phyloP scores from a whole-genome alignment of 2,329 filamentous ascomycete species.

The Fusarium stilboides region DNA sequence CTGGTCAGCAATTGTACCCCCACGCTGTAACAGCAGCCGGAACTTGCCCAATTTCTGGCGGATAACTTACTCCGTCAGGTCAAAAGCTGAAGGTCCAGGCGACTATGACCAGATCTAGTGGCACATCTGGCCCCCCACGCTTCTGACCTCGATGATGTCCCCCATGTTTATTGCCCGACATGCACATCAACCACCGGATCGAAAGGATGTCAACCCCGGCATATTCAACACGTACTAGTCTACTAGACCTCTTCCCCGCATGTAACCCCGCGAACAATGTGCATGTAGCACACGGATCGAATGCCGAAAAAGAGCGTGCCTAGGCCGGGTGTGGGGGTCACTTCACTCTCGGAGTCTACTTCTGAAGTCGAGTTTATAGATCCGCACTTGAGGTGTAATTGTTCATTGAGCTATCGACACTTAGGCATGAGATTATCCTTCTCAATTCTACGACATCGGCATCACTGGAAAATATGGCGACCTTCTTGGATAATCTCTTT shows the following conservation, averaged over 20 bases:
- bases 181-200: neutral
- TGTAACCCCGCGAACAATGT: neutral
- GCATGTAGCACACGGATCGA: neutral
- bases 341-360: neutral
- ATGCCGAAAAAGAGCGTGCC: neutral
- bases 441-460: too few species aligned
- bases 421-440: too few species aligned
- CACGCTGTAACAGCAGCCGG: too few species aligned
- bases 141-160: neutral
- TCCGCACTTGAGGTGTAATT: neutral
- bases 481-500: conserved; percentile 56
- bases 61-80: neutral
- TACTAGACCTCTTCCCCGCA: conserved; percentile 5
- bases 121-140: neutral
- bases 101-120: neutral
- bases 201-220: neutral
- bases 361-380: neutral
- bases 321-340: conserved; percentile 9
- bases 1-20: too few species aligned
- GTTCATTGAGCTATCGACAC: neutral
- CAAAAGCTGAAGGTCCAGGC: neutral
- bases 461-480: neutral
- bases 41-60: too few species aligned
- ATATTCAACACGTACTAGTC: neutral
- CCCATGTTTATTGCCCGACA: conserved; percentile 20